Conservation (phyloP, 352 stramenopile genomes). For the Halophytophthora polymorphica region DNA sequence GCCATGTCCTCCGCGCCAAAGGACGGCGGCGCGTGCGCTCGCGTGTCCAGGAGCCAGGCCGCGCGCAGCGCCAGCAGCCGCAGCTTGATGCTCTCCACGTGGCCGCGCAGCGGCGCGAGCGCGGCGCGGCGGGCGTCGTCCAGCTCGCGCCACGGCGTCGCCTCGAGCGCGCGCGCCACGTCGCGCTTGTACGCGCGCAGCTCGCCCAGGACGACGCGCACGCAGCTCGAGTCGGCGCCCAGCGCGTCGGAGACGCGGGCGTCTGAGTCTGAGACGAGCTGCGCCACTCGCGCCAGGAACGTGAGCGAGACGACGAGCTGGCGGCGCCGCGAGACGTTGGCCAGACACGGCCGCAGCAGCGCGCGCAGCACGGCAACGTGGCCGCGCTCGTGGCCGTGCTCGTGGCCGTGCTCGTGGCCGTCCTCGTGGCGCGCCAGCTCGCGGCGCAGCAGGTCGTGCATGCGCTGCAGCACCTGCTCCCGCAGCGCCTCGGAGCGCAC, state of each 20-base stretch:
- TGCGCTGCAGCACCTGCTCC: constrained; percentile 30
- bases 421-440: too few relatives aligned
- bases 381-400: too few relatives aligned
- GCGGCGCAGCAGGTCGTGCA: constrained; percentile 33
- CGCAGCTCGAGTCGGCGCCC: constrained; percentile 2
- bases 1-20: constrained; percentile 25
- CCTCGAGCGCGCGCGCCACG: constrained; percentile 4
- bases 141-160: constrained; percentile 6
- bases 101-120: constrained; percentile 14
- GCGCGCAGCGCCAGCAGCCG: constrained; percentile 57
- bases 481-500: constrained; percentile 18
- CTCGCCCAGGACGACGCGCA: constrained; percentile 23
- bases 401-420: too few relatives aligned
- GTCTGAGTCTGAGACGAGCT: constrained; percentile 22
- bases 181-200: constrained; percentile 24
- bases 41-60: constrained; percentile 44
- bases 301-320: constrained; percentile 27
- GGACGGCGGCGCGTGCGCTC: background rate
- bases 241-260: background rate
- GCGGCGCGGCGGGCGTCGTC: constrained; percentile 7
- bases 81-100: constrained; percentile 36
- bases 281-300: constrained; percentile 31
- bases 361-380: constrained; percentile 16
- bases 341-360: constrained; percentile 23
- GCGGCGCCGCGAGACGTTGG: constrained; percentile 20